Percentiles rank a stretch among this genome's conserved stretches.
These are phyloP conservation scores for Naumovozyma dairenensis DNA, from an alignment of 805 yeast species.

Conservation along the genomic window DNA sequence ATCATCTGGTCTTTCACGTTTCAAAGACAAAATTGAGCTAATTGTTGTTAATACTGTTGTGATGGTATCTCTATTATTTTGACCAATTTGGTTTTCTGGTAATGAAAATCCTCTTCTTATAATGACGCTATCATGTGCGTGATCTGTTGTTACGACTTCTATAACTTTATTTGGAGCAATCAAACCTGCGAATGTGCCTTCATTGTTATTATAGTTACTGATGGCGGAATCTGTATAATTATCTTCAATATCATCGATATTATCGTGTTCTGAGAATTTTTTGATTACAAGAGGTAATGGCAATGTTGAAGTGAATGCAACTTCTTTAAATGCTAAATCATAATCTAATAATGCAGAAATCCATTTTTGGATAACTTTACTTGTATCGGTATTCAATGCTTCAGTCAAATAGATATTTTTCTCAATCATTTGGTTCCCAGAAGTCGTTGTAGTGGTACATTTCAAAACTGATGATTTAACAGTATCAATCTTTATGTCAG, in stretches of 20 bases:
- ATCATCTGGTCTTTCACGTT: conserved; percentile 19
- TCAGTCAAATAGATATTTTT: conserved; percentile 15
- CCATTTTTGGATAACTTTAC: conserved; percentile 33
- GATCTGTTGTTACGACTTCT: conserved; percentile 12
- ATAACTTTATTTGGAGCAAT: conserved; percentile 12
- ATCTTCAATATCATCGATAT: too few relatives aligned
- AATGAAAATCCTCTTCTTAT: conserved; percentile 17
- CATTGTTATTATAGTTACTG: conserved; percentile 4
- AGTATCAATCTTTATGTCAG: conserved; percentile 12
- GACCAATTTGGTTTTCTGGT: conserved; percentile 1
- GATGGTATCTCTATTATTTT: conserved; percentile 7
- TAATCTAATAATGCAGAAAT: conserved; percentile 31
- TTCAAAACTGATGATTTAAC: conserved; percentile 19
- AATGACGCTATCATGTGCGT: conserved; percentile 13
- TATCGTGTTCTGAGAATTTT: conserved; percentile 1
- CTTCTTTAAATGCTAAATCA: conserved; percentile 24
- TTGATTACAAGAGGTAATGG: conserved; percentile 15
- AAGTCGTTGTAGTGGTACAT: conserved; percentile 4
- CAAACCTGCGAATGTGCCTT: conserved; percentile 14
- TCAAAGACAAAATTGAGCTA: conserved; percentile 23
- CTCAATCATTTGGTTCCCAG: background rate
- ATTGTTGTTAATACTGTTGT: conserved; percentile 19
- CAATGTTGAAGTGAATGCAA: conserved; percentile 27
- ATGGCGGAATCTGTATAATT: conserved; percentile 2
- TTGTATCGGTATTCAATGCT: conserved; percentile 20